Percentiles rank a stretch among this genome's conserved stretches.
Evolutionary conservation across 352 stramenopile species (phyloP).

Genomic region (Pythium phragmiticola): DNA sequence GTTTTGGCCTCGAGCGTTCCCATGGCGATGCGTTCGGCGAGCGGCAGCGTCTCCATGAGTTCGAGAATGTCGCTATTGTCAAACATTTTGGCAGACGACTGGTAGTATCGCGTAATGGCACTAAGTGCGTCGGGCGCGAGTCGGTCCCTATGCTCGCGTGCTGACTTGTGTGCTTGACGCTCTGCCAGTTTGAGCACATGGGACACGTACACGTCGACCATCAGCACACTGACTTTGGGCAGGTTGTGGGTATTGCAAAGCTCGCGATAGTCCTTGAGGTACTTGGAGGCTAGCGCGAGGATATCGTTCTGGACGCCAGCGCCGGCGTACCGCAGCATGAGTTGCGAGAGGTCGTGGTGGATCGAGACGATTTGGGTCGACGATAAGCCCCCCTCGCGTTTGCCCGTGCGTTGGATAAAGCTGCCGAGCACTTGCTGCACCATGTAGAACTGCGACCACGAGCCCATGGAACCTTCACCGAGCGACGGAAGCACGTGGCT

Average conservation of each 20-base stretch:
- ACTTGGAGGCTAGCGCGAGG: slow-evolving; percentile 65
- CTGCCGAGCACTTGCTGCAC: slow-evolving; percentile 43
- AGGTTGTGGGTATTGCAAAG: slow-evolving; percentile 65
- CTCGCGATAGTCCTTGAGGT: slow-evolving; percentile 76
- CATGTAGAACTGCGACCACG: slow-evolving; percentile 68
- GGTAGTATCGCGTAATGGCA: slow-evolving; percentile 63
- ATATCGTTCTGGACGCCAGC: slow-evolving; percentile 68
- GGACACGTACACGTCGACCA: slow-evolving; percentile 81
- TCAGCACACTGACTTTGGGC: slow-evolving; percentile 70
- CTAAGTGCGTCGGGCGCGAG: slow-evolving; percentile 34
- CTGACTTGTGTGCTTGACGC: slow-evolving; percentile 47
- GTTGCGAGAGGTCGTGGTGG: slow-evolving; percentile 32
- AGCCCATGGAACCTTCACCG: slow-evolving; percentile 47
- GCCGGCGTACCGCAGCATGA: slow-evolving; percentile 71
- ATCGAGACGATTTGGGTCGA: slow-evolving; percentile 31
- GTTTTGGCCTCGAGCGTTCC: slow-evolving; percentile 62
- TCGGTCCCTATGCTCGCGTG: slow-evolving; percentile 9
- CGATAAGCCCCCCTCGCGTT: slow-evolving; percentile 34
- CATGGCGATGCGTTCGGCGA: slow-evolving; percentile 51
- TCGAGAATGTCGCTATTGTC: slow-evolving; percentile 77
- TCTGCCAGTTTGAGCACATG: slow-evolving; percentile 77
- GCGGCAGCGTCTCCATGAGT: slow-evolving; percentile 50
- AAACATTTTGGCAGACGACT: slow-evolving; percentile 78
- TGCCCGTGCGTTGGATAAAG: slow-evolving; percentile 35
- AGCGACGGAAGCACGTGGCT: slow-evolving; percentile 35